Percentiles rank a stretch among this genome's conserved stretches.
Conservation (phyloP, 805 yeast species). For the Zygoascus biomembranicola region DNA sequence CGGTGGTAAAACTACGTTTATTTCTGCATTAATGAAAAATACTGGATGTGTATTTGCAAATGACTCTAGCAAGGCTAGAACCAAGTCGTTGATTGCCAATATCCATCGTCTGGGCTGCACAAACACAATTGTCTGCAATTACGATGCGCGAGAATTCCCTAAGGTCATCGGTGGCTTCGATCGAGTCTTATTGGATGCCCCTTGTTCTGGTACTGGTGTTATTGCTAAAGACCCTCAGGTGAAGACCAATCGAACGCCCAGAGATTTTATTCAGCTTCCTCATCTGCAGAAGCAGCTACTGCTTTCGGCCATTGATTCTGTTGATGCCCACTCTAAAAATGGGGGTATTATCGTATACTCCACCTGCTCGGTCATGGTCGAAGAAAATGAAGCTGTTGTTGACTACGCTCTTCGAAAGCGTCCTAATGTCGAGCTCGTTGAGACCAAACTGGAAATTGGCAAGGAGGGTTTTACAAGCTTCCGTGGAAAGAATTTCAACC, state of each 20-base stretch:
- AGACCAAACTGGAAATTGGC: conserved; percentile 87
- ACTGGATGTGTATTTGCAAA: conserved; percentile 97
- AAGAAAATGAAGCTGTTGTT: conserved; percentile 98
- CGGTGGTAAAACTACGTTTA: conserved; percentile 95
- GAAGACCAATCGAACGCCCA: conserved; percentile 86
- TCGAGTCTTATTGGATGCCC: conserved; percentile 91
- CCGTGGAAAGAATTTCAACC: conserved; percentile 86
- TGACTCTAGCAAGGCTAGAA: conserved; percentile 93
- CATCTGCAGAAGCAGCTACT: conserved; percentile 92
- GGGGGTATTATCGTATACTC: conserved; percentile 96
- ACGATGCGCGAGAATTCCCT: conserved; percentile 98
- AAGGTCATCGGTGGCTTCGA: conserved; percentile 98
- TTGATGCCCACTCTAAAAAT: conserved; percentile 82
- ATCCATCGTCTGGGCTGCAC: conserved; percentile 96
- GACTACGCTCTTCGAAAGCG: conserved; percentile 94
- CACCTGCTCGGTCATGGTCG: conserved; percentile 97
- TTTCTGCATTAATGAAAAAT: conserved; percentile 94
- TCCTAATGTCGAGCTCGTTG: conserved; percentile 92
- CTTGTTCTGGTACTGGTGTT: conserved; percentile 99
- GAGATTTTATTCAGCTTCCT: conserved; percentile 94
- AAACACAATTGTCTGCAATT: conserved; percentile 92
- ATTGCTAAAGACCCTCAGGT: conserved; percentile 95
- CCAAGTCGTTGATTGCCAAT: conserved; percentile 92
- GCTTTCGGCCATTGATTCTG: conserved; percentile 93
- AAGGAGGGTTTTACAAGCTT: conserved; percentile 90